A percentile compares a stretch with the other conserved stretches of the same genome.
Evolutionary conservation across 2,329 filamentous ascomycete genomes (phyloP).

Genomic region (Cercospora nicotianae): DNA sequence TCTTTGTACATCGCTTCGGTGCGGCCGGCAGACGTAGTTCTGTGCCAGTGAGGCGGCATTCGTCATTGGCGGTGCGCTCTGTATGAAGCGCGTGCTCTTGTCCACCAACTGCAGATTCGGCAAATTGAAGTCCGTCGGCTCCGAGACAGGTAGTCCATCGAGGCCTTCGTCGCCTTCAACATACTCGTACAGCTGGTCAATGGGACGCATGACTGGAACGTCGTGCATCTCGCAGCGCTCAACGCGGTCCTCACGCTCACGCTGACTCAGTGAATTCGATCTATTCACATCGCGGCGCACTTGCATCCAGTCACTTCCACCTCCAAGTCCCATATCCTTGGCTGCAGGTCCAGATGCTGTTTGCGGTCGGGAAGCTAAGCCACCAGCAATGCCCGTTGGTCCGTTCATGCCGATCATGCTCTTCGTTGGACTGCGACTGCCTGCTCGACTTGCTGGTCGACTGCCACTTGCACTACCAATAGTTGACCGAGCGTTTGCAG

Average conservation of each 20-base stretch:
- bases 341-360: conserved; percentile 45
- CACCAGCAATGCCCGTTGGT: conserved; percentile 57
- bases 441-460: conserved; percentile 40
- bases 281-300: conserved; percentile 93
- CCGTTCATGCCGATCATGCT: conserved; percentile 47
- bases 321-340: conserved; percentile 68
- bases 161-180: conserved; percentile 87
- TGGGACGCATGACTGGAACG: conserved; percentile 79
- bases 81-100: conserved; percentile 89
- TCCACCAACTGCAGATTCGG: conserved; percentile 78
- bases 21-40: conserved; percentile 89
- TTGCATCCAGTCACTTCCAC: conserved; percentile 87
- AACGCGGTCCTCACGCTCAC: conserved; percentile 78
- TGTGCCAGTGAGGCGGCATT: conserved; percentile 82
- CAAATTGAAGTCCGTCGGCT: conserved; percentile 76
- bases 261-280: conserved; percentile 87
- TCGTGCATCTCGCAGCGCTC: conserved; percentile 96
- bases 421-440: conserved; percentile 49
- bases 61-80: conserved; percentile 73
- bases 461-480: conserved; percentile 61
- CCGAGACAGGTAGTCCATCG: conserved; percentile 77
- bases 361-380: conserved; percentile 36
- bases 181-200: conserved; percentile 82
- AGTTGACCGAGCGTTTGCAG: conserved; percentile 83
- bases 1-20: conserved; percentile 89